A percentile compares a stretch with the other conserved stretches of the same genome.
Evolutionary conservation across 345 rosid species (phyloP).

Genomic region (Ceriops zippeliana): DNA sequence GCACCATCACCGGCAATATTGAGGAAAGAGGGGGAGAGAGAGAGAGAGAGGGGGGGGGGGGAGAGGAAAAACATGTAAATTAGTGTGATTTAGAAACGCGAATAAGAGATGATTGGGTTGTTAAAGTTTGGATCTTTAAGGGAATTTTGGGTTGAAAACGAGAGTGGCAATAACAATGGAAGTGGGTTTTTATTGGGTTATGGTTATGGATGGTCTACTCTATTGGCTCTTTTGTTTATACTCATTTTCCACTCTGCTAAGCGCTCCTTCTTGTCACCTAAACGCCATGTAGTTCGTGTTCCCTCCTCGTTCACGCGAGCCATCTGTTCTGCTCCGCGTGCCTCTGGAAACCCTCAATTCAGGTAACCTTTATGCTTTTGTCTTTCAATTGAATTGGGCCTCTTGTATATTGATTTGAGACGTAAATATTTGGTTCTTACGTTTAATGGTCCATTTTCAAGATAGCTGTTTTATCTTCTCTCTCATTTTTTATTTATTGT

Average conservation of each 20-base stretch:
- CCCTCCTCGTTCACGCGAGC: neutral
- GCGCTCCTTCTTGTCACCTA: slow-evolving; percentile 6
- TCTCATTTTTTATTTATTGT: no score
- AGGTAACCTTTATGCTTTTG: neutral
- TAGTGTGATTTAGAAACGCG: neutral
- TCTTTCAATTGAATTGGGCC: neutral
- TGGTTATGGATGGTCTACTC: slow-evolving; percentile 27
- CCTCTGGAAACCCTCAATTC: neutral
- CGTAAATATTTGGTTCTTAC: neutral
- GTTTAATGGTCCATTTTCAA: neutral
- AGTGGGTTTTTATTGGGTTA: neutral
- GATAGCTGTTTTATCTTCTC: neutral
- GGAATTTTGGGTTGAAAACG: slow-evolving; percentile 16
- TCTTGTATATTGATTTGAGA: neutral
- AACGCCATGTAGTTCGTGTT: neutral
- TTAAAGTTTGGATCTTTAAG: slow-evolving; percentile 2
- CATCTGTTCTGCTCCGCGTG: neutral
- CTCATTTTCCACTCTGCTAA: slow-evolving; percentile 19
- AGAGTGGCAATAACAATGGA: neutral
- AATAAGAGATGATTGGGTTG: neutral
- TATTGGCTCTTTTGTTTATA: slow-evolving; percentile 20
- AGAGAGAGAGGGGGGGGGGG: neutral
- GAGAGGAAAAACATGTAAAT: neutral
- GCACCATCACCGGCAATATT: no score
- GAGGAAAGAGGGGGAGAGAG: neutral